phyloP scores from a whole-genome alignment of 192 early-diverging fungal genomes.

The Coemansia furcata region DNA sequence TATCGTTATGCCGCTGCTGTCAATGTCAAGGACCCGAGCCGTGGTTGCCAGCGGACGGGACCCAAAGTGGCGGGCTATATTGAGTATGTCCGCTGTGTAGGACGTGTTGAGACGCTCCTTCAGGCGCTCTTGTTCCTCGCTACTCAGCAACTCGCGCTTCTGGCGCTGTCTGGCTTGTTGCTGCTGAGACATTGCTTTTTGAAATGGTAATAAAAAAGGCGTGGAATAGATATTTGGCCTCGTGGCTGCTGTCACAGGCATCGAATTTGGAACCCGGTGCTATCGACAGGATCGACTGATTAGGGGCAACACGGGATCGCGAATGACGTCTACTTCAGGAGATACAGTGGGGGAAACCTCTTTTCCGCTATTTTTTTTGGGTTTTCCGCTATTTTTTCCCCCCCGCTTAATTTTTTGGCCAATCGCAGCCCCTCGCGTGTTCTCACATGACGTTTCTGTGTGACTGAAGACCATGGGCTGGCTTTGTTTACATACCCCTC shows the following conservation, averaged over 20 bases:
- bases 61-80: constrained; percentile 37
- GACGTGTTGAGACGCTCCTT: constrained; percentile 17
- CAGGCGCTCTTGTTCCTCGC: constrained; percentile 18
- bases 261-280: not conserved
- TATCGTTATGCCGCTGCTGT: constrained; percentile 24
- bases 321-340: no score
- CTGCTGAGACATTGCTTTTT: not conserved
- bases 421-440: no score
- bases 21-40: constrained; percentile 22
- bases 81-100: constrained; percentile 19
- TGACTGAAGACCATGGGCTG: no score
- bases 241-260: not conserved
- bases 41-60: constrained; percentile 5
- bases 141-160: not conserved
- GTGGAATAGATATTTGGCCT: no score
- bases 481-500: no score
- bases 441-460: no score
- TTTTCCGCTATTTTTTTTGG: no score
- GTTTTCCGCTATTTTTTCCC: no score
- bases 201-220: not conserved
- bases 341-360: no score
- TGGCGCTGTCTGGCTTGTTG: constrained; percentile 12
- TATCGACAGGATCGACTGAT: no score
- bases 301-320: no score
- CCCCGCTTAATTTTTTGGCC: no score